phyloP scores from a whole-genome alignment of 225 moss, liverwort and hornwort genomes.

The Pleurozium schreberi region DNA sequence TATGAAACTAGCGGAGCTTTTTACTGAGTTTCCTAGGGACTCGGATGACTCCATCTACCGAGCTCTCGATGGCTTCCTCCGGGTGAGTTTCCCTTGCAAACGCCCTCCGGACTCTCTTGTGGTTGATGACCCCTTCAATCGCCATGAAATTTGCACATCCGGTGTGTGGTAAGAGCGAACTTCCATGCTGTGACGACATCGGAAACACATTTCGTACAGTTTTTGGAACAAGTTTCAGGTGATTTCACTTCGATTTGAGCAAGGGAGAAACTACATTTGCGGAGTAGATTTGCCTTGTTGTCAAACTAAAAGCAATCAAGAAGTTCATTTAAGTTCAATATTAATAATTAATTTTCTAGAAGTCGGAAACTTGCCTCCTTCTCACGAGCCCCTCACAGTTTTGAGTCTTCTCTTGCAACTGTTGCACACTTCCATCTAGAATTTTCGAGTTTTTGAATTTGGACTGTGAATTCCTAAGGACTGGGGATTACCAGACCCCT shows the following conservation, averaged over 20 bases:
- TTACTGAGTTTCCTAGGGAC: slow-evolving; percentile 66
- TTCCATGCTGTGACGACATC: too few relatives aligned
- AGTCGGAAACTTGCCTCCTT: background rate
- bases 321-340: background rate
- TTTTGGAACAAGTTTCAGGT: background rate
- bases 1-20: slow-evolving; percentile 44
- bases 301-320: background rate
- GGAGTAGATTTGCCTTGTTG: background rate
- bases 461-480: background rate
- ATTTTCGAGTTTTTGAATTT: background rate
- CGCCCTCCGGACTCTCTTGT: background rate
- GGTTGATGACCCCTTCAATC: background rate
- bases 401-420: background rate
- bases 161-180: background rate
- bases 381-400: background rate
- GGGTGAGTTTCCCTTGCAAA: slow-evolving; percentile 14
- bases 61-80: slow-evolving; percentile 73
- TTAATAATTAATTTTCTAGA: background rate
- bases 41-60: slow-evolving; percentile 81
- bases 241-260: background rate
- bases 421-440: background rate
- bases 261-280: background rate
- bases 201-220: background rate
- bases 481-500: background rate
- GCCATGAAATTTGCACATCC: background rate